These are phyloP conservation scores for Cutaneotrichosporon sp. DNA, from an alignment of 1,284 basidiomycete genomes.

Conservation along the genomic window DNA sequence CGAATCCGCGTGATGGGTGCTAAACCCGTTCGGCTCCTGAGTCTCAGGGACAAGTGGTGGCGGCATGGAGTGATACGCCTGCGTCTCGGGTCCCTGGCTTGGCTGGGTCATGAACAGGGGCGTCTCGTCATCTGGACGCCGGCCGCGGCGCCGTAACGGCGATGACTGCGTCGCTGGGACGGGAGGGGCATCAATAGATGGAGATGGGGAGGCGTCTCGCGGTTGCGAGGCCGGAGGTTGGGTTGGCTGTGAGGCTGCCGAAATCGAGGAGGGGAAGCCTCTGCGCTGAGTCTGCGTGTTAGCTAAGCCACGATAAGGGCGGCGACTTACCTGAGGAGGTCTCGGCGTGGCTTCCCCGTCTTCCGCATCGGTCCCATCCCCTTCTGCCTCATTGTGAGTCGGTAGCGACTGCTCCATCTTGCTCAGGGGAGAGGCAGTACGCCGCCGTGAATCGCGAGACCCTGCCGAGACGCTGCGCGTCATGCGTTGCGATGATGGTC, in stretches of 20 bases:
- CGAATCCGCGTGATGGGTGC: background rate
- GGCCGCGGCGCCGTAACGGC: conserved; percentile 3
- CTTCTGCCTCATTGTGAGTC: conserved; percentile 1
- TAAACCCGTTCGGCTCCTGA: background rate
- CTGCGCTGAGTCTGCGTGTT: background rate
- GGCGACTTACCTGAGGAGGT: background rate
- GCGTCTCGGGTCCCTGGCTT: conserved; percentile 26
- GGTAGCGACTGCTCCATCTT: too few relatives aligned
- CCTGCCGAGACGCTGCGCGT: too few relatives aligned
- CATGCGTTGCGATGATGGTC: background rate
- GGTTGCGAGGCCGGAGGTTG: background rate
- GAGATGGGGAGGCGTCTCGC: background rate
- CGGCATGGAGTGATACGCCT: conserved; percentile 25
- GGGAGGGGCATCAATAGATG: background rate
- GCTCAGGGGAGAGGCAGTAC: too few relatives aligned
- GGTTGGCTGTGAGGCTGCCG: background rate
- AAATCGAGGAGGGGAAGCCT: conserved; percentile 2
- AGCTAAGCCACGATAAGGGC: background rate
- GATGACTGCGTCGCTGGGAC: conserved; percentile 18
- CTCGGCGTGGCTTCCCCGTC: background rate
- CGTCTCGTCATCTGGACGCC: background rate
- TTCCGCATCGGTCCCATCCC: background rate
- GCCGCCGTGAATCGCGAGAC: too few relatives aligned
- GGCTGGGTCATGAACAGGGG: conserved; percentile 31
- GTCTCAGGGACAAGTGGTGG: conserved; percentile 21